Base-by-base conservation (phyloP, 805 yeast genomes). In the Allodekkera sacchari region DNA sequence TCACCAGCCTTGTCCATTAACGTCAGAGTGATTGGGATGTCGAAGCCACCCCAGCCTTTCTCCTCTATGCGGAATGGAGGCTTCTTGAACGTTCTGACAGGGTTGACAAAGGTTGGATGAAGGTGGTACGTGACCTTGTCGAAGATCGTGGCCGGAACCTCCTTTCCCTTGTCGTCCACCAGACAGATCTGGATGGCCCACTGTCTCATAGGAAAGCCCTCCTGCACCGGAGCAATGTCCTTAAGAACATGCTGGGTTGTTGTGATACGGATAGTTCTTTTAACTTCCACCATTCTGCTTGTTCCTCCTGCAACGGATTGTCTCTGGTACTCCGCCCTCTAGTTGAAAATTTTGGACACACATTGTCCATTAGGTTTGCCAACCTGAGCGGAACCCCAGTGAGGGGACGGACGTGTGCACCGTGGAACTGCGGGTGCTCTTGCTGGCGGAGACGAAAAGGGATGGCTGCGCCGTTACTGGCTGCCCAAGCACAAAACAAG, bases 31-130 rank as follows among this genome's bases (percentile, higher is more conserved):
- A 92, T 77, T 23, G 83, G 83, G 53, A 92, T 70, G 51, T 88
- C 96, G 50, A 89, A 89, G 44, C 89, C 97, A 55, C 97, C 98
- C 97, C 98, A 89, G 31, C 98, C 98, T 61, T 84, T 79, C 56
- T 89, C 98, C 49, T 76, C 83, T 35, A 89, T 80, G 50, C 61
- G 71, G 61, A 88, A 89, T 8, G 98, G 98, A 7, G 82, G 72
- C 49, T 77, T 78, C 50, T 82, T 83, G 52, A 85, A 55, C 9
- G 80, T 66, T 54, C 96, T 73, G 41, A 73, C 78, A 8, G 97
- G 97, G 55, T 87, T 87, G 30, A 74, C 75, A 61, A 89, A 89
- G 7, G 97, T 92, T 30, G 96, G 97, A 63, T 89, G 98, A 42
- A 92, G 69, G 45, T 85, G 79, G 57, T 89, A 89, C 4, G 94